Conservation (phyloP, 2,329 filamentous ascomycete species). For the Knoxdaviesia proteae region DNA sequence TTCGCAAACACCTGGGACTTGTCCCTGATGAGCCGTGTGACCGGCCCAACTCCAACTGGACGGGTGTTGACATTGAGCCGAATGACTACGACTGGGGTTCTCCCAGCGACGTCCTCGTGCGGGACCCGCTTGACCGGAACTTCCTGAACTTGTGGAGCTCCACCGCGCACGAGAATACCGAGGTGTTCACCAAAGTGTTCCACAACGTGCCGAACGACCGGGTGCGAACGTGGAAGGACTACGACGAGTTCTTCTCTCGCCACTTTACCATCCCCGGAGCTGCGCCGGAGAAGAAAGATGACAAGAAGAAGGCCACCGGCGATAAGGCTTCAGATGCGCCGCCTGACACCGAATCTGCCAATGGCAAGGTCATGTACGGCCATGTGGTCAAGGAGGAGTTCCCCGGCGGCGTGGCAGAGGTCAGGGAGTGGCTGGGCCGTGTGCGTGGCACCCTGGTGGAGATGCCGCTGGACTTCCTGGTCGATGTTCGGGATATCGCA, state of each 20-base stretch:
- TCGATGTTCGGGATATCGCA: constrained; percentile 64
- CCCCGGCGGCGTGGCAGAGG: constrained; percentile 46
- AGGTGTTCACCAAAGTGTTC: constrained; percentile 64
- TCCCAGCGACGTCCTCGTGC: constrained; percentile 44
- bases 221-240: constrained; percentile 51
- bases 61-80: constrained; percentile 45
- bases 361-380: constrained; percentile 54
- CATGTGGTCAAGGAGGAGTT: constrained; percentile 74
- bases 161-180: constrained; percentile 59
- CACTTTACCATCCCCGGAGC: constrained; percentile 40
- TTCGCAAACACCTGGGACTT: constrained; percentile 78
- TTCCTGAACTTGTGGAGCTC: constrained; percentile 54
- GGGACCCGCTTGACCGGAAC: constrained; percentile 47
- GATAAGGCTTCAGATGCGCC: constrained; percentile 24
- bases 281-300: constrained; percentile 16
- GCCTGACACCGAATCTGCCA: constrained; percentile 8
- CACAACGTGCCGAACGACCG: constrained; percentile 52
- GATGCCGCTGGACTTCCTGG: constrained; percentile 79
- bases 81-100: constrained; percentile 60
- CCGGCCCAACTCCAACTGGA: constrained; percentile 50
- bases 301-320: constrained; percentile 14
- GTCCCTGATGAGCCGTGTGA: constrained; percentile 54
- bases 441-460: constrained; percentile 58
- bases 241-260: constrained; percentile 47
- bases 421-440: constrained; percentile 47